phyloP scores from a whole-genome alignment of 2,329 filamentous ascomycete genomes.

The Whalleya microplaca region DNA sequence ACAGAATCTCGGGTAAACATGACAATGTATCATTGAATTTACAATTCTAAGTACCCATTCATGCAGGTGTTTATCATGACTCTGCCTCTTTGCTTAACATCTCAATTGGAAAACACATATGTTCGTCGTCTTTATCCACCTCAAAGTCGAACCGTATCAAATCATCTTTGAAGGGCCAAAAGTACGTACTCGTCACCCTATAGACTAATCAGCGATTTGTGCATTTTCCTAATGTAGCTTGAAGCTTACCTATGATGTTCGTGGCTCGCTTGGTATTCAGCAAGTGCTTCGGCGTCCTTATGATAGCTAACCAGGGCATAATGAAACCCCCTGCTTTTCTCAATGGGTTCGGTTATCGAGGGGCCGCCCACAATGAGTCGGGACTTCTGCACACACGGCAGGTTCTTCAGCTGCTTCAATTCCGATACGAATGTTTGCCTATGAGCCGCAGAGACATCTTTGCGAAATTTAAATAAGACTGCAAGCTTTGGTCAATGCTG shows the following conservation, averaged over 20 bases:
- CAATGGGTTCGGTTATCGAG: slow-evolving; percentile 55
- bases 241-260: slow-evolving; percentile 53
- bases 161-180: slow-evolving; percentile 58
- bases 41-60: too few relatives aligned
- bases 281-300: slow-evolving; percentile 47
- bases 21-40: too few relatives aligned
- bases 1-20: too few relatives aligned
- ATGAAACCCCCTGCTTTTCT: slow-evolving; percentile 57
- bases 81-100: too few relatives aligned
- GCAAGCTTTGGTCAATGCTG: too few relatives aligned
- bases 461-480: slow-evolving; percentile 3
- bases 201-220: background rate
- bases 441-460: slow-evolving; percentile 48
- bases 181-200: slow-evolving; percentile 54
- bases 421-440: slow-evolving; percentile 48
- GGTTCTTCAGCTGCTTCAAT: slow-evolving; percentile 51
- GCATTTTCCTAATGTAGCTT: too few relatives aligned
- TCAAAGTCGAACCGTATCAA: slow-evolving; percentile 59
- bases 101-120: too few relatives aligned
- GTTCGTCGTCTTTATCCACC: slow-evolving; percentile 12
- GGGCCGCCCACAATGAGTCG: slow-evolving; percentile 56
- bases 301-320: slow-evolving; percentile 57
- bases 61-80: too few relatives aligned
- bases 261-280: slow-evolving; percentile 54
- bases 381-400: slow-evolving; percentile 52